Evolutionary conservation across 2,329 filamentous ascomycete species (phyloP), one percentile per base, ranked within the genome.

Genomic region (Talaromyces albobiverticillius): DNA sequence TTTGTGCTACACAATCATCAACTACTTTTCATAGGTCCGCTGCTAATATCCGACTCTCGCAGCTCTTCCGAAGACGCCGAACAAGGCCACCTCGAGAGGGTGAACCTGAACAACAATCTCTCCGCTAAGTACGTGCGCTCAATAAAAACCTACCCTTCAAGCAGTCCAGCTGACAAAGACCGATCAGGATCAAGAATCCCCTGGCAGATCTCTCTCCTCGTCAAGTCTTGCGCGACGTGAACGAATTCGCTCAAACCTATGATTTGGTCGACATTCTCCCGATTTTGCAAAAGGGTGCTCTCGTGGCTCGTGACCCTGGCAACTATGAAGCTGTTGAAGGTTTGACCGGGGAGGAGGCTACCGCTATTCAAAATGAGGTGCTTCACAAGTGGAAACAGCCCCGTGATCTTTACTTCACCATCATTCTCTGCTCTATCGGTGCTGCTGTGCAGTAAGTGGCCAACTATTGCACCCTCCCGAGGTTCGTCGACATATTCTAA

Each of bases 351-450:
- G 58, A 64, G 1, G 79, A 81, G 56, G 60, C 68, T 22, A 64
- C 69, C 6, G 71, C 69, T 4, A 71, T 81, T 29, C 68, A 68
- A n/a, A 65, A 74, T 22, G 79, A 81, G 59, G 66, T 73, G 25
- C 62, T 69, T 16, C 75, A 79, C 60, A 76, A 76, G 55, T 81
- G 79, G 78, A 71, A 70, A 10, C 78, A 81, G 57, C 77, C 79
- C 3, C 60, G 57, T 43, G 57, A 71, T 13, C 67, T 82, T 7
- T 81, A 80, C 61, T 72, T 76, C 54, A 79, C 76, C 8, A 77
- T 82, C 57, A 72, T 78, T 38, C 69, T 80, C 14, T 79, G 77
- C 61, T 80, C 78, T 1, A 71, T 82, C 42, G 79, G 75, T 40
- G 78, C 78, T 48, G 77, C 77, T 8, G 75, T 80, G 0, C 79